Evolutionary conservation across 2,329 filamentous ascomycete species (phyloP).

Genomic region (Aspergillus chevalieri): DNA sequence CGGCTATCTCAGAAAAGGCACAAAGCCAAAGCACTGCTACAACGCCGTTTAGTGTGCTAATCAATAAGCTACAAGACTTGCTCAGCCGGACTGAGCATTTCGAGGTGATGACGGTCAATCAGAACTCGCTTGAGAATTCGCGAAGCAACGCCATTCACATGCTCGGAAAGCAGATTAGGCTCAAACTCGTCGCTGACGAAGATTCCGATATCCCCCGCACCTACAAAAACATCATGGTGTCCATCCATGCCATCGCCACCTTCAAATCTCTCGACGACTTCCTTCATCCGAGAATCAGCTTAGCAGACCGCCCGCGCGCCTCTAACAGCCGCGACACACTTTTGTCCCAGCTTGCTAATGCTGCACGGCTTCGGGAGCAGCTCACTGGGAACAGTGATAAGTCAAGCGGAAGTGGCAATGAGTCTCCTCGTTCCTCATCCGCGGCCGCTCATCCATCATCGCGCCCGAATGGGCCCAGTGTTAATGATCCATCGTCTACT

Average conservation of each 20-base stretch:
- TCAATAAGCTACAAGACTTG: constrained; percentile 91
- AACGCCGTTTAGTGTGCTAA: constrained; percentile 82
- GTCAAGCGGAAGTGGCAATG: constrained; percentile 28
- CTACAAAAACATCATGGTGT: constrained; percentile 94
- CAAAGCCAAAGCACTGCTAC: constrained; percentile 61
- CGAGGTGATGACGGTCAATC: constrained; percentile 91
- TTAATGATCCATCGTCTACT: constrained; percentile 35
- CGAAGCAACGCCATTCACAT: constrained; percentile 89
- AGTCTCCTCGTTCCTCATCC: constrained; percentile 15
- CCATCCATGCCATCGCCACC: constrained; percentile 94
- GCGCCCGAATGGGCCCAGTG: constrained; percentile 9
- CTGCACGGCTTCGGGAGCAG: constrained; percentile 55
- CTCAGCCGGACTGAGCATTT: constrained; percentile 97
- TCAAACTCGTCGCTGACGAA: constrained; percentile 79
- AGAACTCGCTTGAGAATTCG: constrained; percentile 83
- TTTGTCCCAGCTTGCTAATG: constrained; percentile 68
- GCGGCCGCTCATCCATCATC: constrained; percentile 12
- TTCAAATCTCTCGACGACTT: constrained; percentile 98
- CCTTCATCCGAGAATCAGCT: constrained; percentile 76
- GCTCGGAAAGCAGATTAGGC: constrained; percentile 88
- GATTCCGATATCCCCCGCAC: constrained; percentile 80
- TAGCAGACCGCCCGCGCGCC: constrained; percentile 66
- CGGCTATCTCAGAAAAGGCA: constrained; percentile 54
- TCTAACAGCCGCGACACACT: constrained; percentile 55
- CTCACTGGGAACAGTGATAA: constrained; percentile 24